Conservation (phyloP, 208 protist species). For the Leishmania amazonensis region DNA sequence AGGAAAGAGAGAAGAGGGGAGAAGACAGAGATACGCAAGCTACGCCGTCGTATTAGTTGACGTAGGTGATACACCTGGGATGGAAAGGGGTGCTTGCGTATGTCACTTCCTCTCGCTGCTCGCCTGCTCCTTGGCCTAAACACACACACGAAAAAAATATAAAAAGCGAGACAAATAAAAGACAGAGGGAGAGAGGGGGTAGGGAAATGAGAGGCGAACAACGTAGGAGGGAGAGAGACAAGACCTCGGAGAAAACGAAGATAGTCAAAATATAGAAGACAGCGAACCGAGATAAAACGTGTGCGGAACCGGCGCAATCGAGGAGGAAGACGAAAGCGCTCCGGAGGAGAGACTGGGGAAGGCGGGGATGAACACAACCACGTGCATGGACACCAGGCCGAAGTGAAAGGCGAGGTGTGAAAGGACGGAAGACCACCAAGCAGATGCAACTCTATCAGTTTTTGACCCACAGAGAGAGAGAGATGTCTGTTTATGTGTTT, state of each 20-base stretch:
- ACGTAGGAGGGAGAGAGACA: background rate
- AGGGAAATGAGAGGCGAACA: background rate
- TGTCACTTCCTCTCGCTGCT: background rate
- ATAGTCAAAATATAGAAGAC: background rate
- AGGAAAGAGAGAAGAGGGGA: constrained; percentile 13
- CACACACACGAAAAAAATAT: background rate
- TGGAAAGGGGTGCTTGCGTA: background rate
- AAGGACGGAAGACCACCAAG: background rate
- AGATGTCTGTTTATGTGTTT: background rate
- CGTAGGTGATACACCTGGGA: background rate
- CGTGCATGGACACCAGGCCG: background rate
- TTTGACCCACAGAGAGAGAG: too few species aligned
- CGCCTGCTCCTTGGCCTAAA: background rate
- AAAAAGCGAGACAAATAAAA: background rate
- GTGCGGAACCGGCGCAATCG: background rate
- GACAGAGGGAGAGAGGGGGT: background rate
- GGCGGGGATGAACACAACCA: background rate
- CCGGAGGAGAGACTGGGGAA: background rate
- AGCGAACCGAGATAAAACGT: background rate
- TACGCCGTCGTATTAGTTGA: background rate
- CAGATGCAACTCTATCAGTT: background rate
- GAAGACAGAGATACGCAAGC: background rate
- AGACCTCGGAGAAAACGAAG: background rate
- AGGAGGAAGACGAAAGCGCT: background rate
- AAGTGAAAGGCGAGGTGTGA: background rate